Evolutionary conservation across 2,329 filamentous ascomycete genomes (phyloP), one percentile per base, ranked within the genome.

Genomic region (Aspergillus awamori): DNA sequence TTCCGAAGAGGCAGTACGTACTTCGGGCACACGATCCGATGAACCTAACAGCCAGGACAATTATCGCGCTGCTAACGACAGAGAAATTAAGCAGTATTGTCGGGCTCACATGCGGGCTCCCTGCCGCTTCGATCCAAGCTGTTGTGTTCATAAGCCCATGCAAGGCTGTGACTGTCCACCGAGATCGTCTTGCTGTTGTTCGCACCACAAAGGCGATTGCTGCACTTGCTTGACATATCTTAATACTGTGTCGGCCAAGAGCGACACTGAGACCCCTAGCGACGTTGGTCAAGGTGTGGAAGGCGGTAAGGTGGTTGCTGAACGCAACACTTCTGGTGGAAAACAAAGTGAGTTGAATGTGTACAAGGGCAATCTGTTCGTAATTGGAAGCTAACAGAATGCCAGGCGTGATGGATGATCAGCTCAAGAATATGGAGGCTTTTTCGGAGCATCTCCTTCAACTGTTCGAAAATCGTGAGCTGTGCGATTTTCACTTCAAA

Each of bases 401-500:
- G 5, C 41, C 59, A 15, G 30, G 28, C 22, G 17, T 28, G 17
- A 24, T 17, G 11, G 38, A 43, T 41, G 33, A 39, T 4, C 30
- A n/a, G 20, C 17, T 45, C 15, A 33, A 20, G 10, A 52, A 36
- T 4, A 52, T 55, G 38, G 22, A 53, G 4, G n/a, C 41, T 26
- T 48, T 68, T 11, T 60, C 63, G 10, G 24, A 28, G 6, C 56
- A 66, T 52, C 45, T 72, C 20, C 53, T 72, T 0, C 24, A 43
- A 5, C 26, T 63, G 11, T 64, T 67, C 33, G 63, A 63, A 22
- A 59, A 53, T 1, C 59, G 59, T 3, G 54, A 65, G 22, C 63
- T 64, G 22, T 63, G 64, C 6, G 72, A 74, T 59, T 62, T 58
- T 17, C 51, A 53, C 2, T 58, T 75, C 20, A 60, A 57, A 5